These are phyloP conservation scores for Sporothrix sp. DNA, from an alignment of 2,329 filamentous ascomycete species.

Conservation along the genomic window DNA sequence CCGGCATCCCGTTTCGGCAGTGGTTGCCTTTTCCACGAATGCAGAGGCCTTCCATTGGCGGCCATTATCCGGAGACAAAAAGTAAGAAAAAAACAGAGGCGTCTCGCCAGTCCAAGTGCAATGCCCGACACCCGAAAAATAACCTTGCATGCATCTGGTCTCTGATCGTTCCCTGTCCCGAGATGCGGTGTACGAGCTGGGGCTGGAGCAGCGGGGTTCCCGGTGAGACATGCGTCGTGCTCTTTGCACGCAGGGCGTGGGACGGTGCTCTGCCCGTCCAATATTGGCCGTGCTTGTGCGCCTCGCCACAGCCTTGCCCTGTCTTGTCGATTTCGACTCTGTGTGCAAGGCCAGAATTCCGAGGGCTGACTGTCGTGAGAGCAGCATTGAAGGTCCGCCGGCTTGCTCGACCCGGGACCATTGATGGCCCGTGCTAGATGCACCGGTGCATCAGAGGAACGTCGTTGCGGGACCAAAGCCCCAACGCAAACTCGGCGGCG, in stretches of 20 bases:
- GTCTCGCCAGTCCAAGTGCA: neutral
- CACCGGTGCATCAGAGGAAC: neutral
- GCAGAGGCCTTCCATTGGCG: neutral
- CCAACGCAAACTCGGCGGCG: too few relatives aligned
- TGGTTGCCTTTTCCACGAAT: neutral
- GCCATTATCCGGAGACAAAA: neutral
- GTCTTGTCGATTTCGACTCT: neutral
- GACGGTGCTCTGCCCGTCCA: neutral
- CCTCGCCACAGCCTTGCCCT: neutral
- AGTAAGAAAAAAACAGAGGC: neutral
- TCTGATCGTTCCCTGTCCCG: neutral
- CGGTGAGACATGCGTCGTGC: neutral
- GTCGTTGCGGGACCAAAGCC: neutral
- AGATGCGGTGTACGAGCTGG: neutral
- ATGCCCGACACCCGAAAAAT: neutral
- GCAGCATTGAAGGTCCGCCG: too few relatives aligned
- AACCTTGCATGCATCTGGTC: neutral
- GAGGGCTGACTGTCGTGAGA: too few relatives aligned
- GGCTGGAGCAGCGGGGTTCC: neutral
- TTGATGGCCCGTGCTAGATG: slow-evolving; percentile 1
- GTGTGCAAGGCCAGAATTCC: too few relatives aligned
- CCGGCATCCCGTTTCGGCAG: slow-evolving; percentile 3
- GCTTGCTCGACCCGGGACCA: too few relatives aligned
- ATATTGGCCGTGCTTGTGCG: neutral
- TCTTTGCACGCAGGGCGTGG: neutral